These are phyloP conservation scores for Violaceomyces palustris DNA, from an alignment of 1,284 basidiomycete genomes.

Conservation along the genomic window DNA sequence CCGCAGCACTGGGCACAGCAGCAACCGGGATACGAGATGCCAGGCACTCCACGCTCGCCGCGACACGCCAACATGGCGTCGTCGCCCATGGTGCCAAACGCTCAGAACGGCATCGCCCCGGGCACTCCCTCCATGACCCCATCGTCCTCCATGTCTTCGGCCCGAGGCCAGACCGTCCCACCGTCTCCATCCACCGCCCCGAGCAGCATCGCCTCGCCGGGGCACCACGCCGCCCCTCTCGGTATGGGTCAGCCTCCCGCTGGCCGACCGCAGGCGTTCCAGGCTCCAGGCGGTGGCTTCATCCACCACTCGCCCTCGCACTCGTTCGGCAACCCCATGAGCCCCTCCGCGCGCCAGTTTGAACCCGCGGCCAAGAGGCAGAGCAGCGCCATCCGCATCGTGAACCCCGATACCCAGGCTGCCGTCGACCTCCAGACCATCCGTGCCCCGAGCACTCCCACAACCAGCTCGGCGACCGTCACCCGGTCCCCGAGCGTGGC, in stretches of 20 bases:
- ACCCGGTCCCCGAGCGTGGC: slow-evolving; percentile 17
- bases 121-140: slow-evolving; percentile 35
- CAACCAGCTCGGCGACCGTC: slow-evolving; percentile 10
- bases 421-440: slow-evolving; percentile 44
- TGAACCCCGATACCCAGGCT: slow-evolving; percentile 51
- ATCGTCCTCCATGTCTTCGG: slow-evolving; percentile 22
- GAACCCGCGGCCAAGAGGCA: slow-evolving; percentile 48
- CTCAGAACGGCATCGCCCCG: slow-evolving; percentile 10
- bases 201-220: slow-evolving; percentile 30
- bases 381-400: slow-evolving; percentile 50
- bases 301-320: slow-evolving; percentile 37
- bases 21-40: slow-evolving; percentile 35
- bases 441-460: slow-evolving; percentile 13
- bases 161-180: slow-evolving; percentile 21
- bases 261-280: slow-evolving; percentile 23
- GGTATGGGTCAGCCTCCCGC: slow-evolving; percentile 20
- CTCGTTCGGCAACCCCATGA: slow-evolving; percentile 49
- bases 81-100: slow-evolving; percentile 41
- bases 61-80: slow-evolving; percentile 36
- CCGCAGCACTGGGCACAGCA: slow-evolving; percentile 22
- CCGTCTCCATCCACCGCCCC: slow-evolving; percentile 28
- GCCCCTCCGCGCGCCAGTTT: slow-evolving; percentile 48
- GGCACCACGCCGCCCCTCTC: slow-evolving; percentile 12
- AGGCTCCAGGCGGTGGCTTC: slow-evolving; percentile 15
- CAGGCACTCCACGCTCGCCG: slow-evolving; percentile 39